Base-by-base conservation (phyloP, 2,329 filamentous ascomycete species). In the Bipolaris oryzae region DNA sequence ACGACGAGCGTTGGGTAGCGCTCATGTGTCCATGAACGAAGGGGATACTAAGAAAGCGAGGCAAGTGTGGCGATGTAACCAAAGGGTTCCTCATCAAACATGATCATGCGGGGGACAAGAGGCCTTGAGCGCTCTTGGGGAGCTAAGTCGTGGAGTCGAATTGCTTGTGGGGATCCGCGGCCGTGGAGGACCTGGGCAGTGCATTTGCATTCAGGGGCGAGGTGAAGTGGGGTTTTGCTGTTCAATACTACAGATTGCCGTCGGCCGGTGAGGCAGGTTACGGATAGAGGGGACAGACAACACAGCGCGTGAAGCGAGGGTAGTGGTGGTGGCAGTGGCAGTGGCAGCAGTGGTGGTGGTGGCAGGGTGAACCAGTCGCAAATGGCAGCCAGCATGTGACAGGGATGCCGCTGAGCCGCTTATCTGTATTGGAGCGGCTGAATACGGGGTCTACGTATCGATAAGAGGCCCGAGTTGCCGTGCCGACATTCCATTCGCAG, bases 371-470 rank as follows among this genome's bases (percentile, higher is more conserved):
- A 31, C 31, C 45, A 56, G 53, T 42, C 42, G 42, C 33, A 28
- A 35, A 45, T 18, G 42, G 41, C 15, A 52, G 57, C 58, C 62
- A 58, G 56, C 44, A 34, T 50, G 34, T 47, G 64, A 56, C 58
- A 64, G 61, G 53, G 55, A 57, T 50, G 45, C 41, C 25, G 37
- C 44, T 38, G 52, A 50, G 46, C 38, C 13, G 49, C 34, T 5
- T 44, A 31, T 21, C 9, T 18, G 25, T 23, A 33, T 35, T 51
- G 47, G 41, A 41, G 41, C 31, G 57, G 48, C 57, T 53, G 54
- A 50, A 50, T 39, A 44, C 46, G 39, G 52, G 52, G 55, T 53
- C 53, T 51, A 56, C 53, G 57, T 52, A 61, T 58, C 58, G 57
- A 51, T 49, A 50, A 16, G 50, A 50, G 44, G 39, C 45, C 45